Evolutionary conservation across 306 rosid genomes (phyloP).

Genomic region (Abrus precatorius): DNA sequence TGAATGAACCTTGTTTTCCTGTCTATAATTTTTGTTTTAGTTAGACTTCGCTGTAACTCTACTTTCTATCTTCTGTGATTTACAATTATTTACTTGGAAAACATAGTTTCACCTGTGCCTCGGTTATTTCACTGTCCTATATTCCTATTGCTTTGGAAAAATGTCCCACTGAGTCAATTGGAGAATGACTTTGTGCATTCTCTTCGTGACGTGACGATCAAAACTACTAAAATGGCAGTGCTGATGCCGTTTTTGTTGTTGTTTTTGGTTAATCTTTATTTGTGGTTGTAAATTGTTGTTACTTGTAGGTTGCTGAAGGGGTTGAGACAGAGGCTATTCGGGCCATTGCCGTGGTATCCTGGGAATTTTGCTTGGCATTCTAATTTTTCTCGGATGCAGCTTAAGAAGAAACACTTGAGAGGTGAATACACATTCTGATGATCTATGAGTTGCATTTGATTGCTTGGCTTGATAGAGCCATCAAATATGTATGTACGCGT

Average conservation of each 20-base stretch:
- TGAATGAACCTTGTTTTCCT: too few species aligned
- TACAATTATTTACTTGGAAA: too few species aligned
- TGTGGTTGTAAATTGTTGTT: slow-evolving; percentile 25
- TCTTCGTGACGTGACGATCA: slow-evolving; percentile 78
- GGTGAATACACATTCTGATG: slow-evolving; percentile 59
- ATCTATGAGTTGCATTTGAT: slow-evolving; percentile 17
- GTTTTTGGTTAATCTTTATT: not conserved
- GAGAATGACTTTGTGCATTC: slow-evolving; percentile 80
- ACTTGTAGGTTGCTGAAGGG: slow-evolving; percentile 70
- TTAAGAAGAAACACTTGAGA: slow-evolving; percentile 94
- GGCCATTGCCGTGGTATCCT: slow-evolving; percentile 93
- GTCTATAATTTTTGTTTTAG: too few species aligned
- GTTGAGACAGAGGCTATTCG: slow-evolving; percentile 81
- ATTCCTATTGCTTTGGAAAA: too few species aligned
- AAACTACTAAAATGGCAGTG: not conserved
- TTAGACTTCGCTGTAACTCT: too few species aligned
- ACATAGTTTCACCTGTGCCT: too few species aligned
- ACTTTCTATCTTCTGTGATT: too few species aligned
- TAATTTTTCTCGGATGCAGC: slow-evolving; percentile 94
- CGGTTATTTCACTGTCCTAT: too few species aligned
- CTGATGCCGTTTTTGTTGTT: not conserved
- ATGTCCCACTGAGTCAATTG: slow-evolving; percentile 49
- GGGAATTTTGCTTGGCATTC: slow-evolving; percentile 97
- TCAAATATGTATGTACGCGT: not conserved
- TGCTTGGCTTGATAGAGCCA: not conserved